phyloP scores from a whole-genome alignment of 2,329 filamentous ascomycete genomes.

The Sarocladium oryzae region DNA sequence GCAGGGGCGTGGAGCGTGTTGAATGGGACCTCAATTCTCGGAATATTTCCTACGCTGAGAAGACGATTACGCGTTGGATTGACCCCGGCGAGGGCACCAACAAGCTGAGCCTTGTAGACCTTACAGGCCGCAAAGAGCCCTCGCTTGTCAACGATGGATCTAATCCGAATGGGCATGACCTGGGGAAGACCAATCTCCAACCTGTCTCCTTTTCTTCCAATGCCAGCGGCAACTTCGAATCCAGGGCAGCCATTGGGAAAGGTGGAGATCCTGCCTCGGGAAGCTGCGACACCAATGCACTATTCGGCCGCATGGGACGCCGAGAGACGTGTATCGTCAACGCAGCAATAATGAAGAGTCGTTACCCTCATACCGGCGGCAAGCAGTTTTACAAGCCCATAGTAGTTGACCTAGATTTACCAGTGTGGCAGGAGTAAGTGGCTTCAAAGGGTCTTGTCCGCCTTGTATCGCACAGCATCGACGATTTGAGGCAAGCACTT shows the following conservation, averaged over 20 bases:
- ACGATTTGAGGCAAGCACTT: background rate
- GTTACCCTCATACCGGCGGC: conserved; percentile 54
- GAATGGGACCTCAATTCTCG: conserved; percentile 46
- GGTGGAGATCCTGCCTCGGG: conserved; percentile 33
- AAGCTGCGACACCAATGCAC: conserved; percentile 33
- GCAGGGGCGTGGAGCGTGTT: conserved; percentile 56
- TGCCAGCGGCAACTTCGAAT: conserved; percentile 15
- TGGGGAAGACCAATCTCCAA: background rate
- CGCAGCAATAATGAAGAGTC: conserved; percentile 65
- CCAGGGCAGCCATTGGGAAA: conserved; percentile 22
- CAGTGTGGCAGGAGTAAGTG: conserved; percentile 32
- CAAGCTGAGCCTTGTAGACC: conserved; percentile 58
- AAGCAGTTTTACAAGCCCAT: conserved; percentile 72
- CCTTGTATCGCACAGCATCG: background rate
- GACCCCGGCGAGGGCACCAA: conserved; percentile 47
- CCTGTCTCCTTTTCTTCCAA: conserved; percentile 11
- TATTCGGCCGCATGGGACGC: conserved; percentile 36
- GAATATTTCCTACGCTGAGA: conserved; percentile 38
- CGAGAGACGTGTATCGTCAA: conserved; percentile 75
- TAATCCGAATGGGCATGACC: conserved; percentile 14
- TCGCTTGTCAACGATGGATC: conserved; percentile 43
- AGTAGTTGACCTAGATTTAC: conserved; percentile 74
- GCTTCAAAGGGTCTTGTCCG: background rate
- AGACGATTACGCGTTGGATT: conserved; percentile 41
- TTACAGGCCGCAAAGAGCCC: conserved; percentile 40